Base-by-base conservation (phyloP, 2,329 filamentous ascomycete species). In the Simplicillium sp. region DNA sequence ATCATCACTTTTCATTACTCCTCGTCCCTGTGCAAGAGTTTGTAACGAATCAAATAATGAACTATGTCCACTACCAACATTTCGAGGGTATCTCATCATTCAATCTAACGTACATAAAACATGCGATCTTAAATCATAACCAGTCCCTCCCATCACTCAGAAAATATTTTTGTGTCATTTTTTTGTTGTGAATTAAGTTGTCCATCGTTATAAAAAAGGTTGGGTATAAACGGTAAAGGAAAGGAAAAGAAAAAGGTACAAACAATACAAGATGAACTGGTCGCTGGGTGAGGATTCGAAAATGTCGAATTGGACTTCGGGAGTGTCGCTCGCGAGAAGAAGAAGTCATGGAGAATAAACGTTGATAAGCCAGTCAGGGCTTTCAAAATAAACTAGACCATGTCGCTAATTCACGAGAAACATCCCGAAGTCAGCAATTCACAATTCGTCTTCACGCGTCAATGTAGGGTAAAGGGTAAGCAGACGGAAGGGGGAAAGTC, bases 321-420 rank as follows among this genome's bases (percentile, higher is more conserved):
- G 37, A 15, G 28, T 38, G 15, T 17, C 14, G 20, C 20, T 25
- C 20, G 9, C 20, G 20, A 25, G 9, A 25, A 25, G 20, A 25
- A 25, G 5, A 25, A 25, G 20, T 25, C 20, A 25, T 25, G 20
- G 20, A 6, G 20, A 25, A 16, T 43, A 46, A 44, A 51, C 46
- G 43, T 50, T 49, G 48, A 50, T 41, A 41, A 25, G 42, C 42
- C 42, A 42, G 35, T 18, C 11, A 13, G 29, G 41, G 46, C 46
- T 47, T 45, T 50, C 46, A 50, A 55, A 46, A 59, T 60, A 57
- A 61, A 54, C 55, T 60, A 47, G 56, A 60, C 58, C 58, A 61
- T 46, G 48, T 57, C 60, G 57, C 48, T 44, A 48, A 41, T 41
- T 45, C 31, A 47, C 46, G 43, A 46, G 49, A 49, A 51, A 51